Evolutionary conservation across 495 filamentous ascomycete genomes (phyloP).

Genomic region (Rhizodiscina lignyota): DNA sequence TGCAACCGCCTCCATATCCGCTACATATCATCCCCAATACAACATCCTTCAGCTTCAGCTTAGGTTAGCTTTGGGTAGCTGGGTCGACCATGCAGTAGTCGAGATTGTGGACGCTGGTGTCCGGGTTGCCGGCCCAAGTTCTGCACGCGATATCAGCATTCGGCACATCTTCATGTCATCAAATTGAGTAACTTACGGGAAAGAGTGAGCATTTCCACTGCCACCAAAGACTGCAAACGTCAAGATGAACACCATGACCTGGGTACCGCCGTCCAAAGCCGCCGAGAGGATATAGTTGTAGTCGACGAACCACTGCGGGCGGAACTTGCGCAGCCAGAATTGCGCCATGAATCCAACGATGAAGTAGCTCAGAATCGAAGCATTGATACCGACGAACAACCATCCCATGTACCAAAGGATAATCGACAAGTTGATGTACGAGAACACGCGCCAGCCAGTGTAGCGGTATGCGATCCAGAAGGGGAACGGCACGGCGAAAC

Average conservation of each 20-base stretch:
- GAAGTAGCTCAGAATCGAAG: slow-evolving; percentile 21
- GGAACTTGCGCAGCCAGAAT: slow-evolving; percentile 32
- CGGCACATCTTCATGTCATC: slow-evolving; percentile 4
- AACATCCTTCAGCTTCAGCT: too few species aligned
- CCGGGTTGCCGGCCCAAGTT: too few species aligned
- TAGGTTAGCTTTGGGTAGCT: neutral
- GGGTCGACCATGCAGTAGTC: slow-evolving; percentile 16
- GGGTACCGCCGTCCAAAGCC: slow-evolving; percentile 37
- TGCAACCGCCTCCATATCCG: too few species aligned
- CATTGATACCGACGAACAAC: slow-evolving; percentile 24
- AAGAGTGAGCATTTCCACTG: slow-evolving; percentile 13
- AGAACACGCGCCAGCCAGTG: slow-evolving; percentile 7
- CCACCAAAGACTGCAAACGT: slow-evolving; percentile 42
- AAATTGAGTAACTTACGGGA: slow-evolving; percentile 17
- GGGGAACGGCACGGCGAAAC: slow-evolving; percentile 22
- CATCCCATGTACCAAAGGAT: slow-evolving; percentile 21
- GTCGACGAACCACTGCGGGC: slow-evolving; percentile 34
- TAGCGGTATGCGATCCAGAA: slow-evolving; percentile 18
- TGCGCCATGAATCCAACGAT: slow-evolving; percentile 30
- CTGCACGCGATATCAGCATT: too few species aligned
- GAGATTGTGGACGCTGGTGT: too few species aligned
- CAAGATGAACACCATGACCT: slow-evolving; percentile 36
- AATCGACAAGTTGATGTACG: slow-evolving; percentile 19
- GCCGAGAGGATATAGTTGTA: slow-evolving; percentile 40
- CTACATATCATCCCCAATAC: too few species aligned